Percentiles rank a stretch among this genome's conserved stretches.
phyloP scores from a whole-genome alignment of 768 basidiomycete species.

The Leccinum obscurum region DNA sequence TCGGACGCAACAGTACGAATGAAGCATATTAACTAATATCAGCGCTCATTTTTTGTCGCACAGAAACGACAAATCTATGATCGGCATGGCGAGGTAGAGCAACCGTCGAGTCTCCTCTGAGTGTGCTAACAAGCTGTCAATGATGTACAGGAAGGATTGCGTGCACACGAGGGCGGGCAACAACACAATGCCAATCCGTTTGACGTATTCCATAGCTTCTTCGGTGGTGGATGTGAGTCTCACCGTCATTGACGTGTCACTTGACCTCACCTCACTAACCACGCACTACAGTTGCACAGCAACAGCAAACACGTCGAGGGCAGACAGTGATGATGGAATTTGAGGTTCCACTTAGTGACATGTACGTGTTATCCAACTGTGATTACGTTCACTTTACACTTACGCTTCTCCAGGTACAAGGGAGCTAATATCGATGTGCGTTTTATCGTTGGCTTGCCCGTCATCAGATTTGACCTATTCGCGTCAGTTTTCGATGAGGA shows the following conservation, averaged over 20 bases:
- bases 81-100: conserved; percentile 78
- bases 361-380: conserved; percentile 45
- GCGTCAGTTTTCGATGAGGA: conserved; percentile 84
- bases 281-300: conserved; percentile 22
- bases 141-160: conserved; percentile 73
- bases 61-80: conserved; percentile 96
- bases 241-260: background rate
- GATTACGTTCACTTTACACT: background rate
- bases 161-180: conserved; percentile 88
- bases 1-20: conserved; percentile 73
- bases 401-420: conserved; percentile 55
- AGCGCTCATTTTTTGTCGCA: conserved; percentile 6
- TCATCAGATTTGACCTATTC: conserved; percentile 5
- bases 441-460: conserved; percentile 2
- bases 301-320: conserved; percentile 71
- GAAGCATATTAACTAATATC: background rate
- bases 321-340: conserved; percentile 78
- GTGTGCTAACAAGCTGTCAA: conserved; percentile 12
- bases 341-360: conserved; percentile 83
- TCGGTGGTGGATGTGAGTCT: conserved; percentile 74
- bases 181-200: conserved; percentile 79
- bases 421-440: conserved; percentile 83
- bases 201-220: conserved; percentile 93
- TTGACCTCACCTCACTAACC: conserved; percentile 5
- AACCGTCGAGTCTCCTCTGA: background rate